Percentiles rank a stretch among this genome's conserved stretches.
Conservation (phyloP, 768 basidiomycete species). For the Botryobasidium botryosum region DNA sequence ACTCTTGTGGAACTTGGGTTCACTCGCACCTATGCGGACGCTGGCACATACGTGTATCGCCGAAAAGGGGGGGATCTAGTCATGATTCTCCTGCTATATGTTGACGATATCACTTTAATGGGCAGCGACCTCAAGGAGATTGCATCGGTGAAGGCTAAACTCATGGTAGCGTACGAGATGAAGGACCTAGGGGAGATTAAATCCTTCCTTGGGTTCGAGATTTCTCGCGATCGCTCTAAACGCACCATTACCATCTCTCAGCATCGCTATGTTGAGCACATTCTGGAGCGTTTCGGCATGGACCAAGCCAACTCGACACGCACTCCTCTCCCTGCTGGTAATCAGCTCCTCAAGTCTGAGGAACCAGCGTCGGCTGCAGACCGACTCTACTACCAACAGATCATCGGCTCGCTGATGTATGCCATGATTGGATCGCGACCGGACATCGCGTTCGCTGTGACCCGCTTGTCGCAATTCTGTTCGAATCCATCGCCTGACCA, state of each 20-base stretch:
- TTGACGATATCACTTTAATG: slow-evolving; percentile 21
- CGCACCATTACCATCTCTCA: not conserved
- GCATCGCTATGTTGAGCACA: not conserved
- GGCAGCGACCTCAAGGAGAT: not conserved
- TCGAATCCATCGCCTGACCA: slow-evolving; percentile 13
- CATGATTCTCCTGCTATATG: slow-evolving; percentile 5
- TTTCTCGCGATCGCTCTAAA: not conserved
- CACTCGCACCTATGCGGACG: slow-evolving; percentile 4
- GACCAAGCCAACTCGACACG: not conserved
- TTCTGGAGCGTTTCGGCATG: not conserved
- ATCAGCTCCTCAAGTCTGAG: no score
- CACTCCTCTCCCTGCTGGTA: slow-evolving; percentile 14
- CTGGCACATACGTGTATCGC: slow-evolving; percentile 15
- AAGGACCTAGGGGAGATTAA: not conserved
- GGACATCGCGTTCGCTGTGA: not conserved
- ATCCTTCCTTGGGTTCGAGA: not conserved
- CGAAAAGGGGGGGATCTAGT: slow-evolving; percentile 12
- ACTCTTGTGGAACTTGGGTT: slow-evolving; percentile 6
- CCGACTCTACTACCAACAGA: not conserved
- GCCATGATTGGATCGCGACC: not conserved
- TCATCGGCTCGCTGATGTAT: not conserved
- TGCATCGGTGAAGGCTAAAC: not conserved
- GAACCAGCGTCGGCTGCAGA: not conserved
- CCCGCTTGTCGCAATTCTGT: slow-evolving; percentile 3
- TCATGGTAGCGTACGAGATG: not conserved